Base-by-base conservation (phyloP, 805 yeast genomes). In the Priceomyces castillae region DNA sequence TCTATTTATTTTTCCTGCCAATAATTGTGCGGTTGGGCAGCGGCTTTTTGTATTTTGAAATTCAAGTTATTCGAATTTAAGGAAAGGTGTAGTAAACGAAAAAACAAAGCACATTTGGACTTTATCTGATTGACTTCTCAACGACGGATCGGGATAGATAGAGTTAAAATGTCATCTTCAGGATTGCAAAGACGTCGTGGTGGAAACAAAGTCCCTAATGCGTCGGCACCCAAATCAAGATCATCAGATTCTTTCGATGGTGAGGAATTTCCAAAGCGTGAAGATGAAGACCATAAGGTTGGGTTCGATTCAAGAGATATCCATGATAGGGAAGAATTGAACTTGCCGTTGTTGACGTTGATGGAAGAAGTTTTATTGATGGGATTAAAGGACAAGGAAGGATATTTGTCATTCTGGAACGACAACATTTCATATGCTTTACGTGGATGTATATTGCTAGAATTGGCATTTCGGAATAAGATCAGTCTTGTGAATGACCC, bases 341-440 rank as follows among this genome's bases (percentile, higher is more conserved):
- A 70, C 39, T 64, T 71, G 22, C 99, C 99, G 1, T 71, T 81
- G 34, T 73, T 94, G 52, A 94, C 99, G 0, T 69, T 94, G 52
- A 90, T 94, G 97, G 99, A 94, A 65, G 99, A 94, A 66, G 97
- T 94, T 5, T 71, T 94, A 51, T 75, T 94, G 49, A 78, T 94
- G 71, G 99, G 99, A 4, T 76, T 94, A 51, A 90, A 92, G 59
- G 98, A 94, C 66, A 86, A 86, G 55, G 98, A 94, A 65, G 99
- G 99, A 10, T 90, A 92, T 64, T 73, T 94, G 36, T 89, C 97
- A 22, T 94, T 94, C 67, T 94, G 99, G 99, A 94, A 94, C 62
- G 99, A 94, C 66, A 90, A 89, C 65, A 90, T 94, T 42, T 89
- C 97, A 18, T 94, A 94, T 68, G 96, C 97, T 1, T 75, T 94